Evolutionary conservation across 371 early-diverging fungal genomes (phyloP), one percentile per base, ranked within the genome.

Genomic region (Rhizopus arrhizus): DNA sequence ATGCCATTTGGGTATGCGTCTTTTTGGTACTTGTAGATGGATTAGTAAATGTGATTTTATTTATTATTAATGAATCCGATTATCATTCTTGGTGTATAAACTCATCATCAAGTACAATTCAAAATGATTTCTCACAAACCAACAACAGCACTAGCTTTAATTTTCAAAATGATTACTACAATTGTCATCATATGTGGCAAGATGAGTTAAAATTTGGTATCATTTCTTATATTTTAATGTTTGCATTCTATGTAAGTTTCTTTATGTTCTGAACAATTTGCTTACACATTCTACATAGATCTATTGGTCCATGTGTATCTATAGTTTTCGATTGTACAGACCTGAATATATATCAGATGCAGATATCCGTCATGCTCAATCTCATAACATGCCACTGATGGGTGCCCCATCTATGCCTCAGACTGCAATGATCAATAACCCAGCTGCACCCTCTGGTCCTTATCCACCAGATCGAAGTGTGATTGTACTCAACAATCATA

Each of bases 161-260:
- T 34, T 58, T 53, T 22, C 13, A 31, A 2, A 33, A 42, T 22
- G 70, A 73, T 52, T 68, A 53, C 53, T 72, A 68, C 33, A 67
- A 72, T 16, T 72, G 72, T 32, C 34, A 53, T 34, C 52, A 34
- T 16, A 12, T 72, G 33, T 72, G 72, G 72, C 49, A 62, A 35
- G 62, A 67, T 48, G 72, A 72, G 41, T 16, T 65, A 8, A 72
- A 72, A 16, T 72, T 72, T 62, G 61, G 62, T n/a, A 61, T 68
- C 35, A 49, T 68, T 4, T 60, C 57, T 41, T 67, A 45, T 32
- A 46, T 68, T 1, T 41, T 68, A 3, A 62, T 64, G 49, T 49
- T 72, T 51, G 58, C 64, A n/a, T 53, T 68, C 36, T 72, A 68
- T 59, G 74, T 68, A 73, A 65, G 60, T 12, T 28, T 8, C n/a